These are phyloP conservation scores for Ramicandelaber brevisporus DNA, from an alignment of 192 early-diverging fungal genomes.

Conservation along the genomic window DNA sequence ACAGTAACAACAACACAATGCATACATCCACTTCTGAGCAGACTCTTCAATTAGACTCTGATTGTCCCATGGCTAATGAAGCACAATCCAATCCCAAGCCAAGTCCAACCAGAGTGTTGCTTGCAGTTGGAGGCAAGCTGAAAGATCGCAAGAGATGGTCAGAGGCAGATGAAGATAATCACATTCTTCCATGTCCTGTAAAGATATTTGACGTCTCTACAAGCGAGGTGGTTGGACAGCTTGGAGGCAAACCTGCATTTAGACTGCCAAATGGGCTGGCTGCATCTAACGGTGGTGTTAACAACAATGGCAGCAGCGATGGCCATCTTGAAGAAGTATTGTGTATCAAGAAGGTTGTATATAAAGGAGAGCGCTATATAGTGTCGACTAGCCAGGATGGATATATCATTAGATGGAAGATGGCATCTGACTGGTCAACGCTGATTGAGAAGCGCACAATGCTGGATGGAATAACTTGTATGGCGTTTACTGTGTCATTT, in stretches of 20 bases:
- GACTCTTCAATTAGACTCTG: too few species aligned
- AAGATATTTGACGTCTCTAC: conserved; percentile 71
- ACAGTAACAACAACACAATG: too few species aligned
- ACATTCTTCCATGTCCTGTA: conserved; percentile 76
- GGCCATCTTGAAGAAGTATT: conserved; percentile 79
- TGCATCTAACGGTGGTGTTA: conserved; percentile 43
- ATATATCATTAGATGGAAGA: conserved; percentile 74
- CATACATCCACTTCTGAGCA: too few species aligned
- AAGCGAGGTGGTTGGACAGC: conserved; percentile 49
- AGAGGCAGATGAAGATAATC: conserved; percentile 74
- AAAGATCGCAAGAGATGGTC: conserved; percentile 78
- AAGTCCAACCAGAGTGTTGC: too few species aligned
- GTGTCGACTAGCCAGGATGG: conserved; percentile 87
- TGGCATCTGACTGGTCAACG: conserved; percentile 50
- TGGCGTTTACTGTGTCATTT: conserved; percentile 91
- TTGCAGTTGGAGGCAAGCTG: conserved; percentile 69
- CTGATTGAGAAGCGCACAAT: conserved; percentile 36
- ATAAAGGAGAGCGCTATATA: conserved; percentile 55
- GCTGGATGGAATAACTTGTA: conserved; percentile 67
- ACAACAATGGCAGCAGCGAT: too few species aligned
- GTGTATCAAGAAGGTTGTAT: conserved; percentile 49
- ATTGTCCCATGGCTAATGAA: too few species aligned
- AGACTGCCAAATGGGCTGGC: conserved; percentile 54
- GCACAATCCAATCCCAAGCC: too few species aligned
- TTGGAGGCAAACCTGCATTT: conserved; percentile 72